phyloP scores from a whole-genome alignment of 768 basidiomycete genomes.

The Pleurotus tuoliensis region DNA sequence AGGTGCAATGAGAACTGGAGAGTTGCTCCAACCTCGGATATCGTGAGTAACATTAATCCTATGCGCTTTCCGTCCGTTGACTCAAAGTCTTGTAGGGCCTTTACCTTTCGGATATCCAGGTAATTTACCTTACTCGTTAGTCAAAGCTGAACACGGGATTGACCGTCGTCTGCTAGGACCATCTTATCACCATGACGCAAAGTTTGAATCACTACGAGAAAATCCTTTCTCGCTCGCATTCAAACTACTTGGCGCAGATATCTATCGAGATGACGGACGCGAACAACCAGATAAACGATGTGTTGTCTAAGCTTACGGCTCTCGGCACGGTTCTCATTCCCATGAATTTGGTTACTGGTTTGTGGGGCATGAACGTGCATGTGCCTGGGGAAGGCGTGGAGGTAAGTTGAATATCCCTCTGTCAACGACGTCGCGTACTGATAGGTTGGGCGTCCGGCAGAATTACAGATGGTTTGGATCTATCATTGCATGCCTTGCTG shows the following conservation, averaged over 20 bases:
- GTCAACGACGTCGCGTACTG: neutral
- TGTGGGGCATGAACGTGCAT: slow-evolving; percentile 99
- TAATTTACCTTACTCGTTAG: slow-evolving; percentile 16
- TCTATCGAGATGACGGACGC: slow-evolving; percentile 99
- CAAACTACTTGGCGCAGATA: slow-evolving; percentile 98
- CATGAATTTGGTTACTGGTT: slow-evolving; percentile 94
- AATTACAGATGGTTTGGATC: slow-evolving; percentile 82
- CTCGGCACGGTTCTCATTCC: slow-evolving; percentile 96
- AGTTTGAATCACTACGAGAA: slow-evolving; percentile 99
- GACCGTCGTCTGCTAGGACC: slow-evolving; percentile 53
- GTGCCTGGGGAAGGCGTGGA: slow-evolving; percentile 79
- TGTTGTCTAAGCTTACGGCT: slow-evolving; percentile 93
- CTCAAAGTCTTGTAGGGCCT: slow-evolving; percentile 56
- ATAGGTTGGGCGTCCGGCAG: slow-evolving; percentile 15
- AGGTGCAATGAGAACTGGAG: slow-evolving; percentile 99
- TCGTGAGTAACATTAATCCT: slow-evolving; percentile 45
- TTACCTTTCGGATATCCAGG: slow-evolving; percentile 93
- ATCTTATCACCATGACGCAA: slow-evolving; percentile 99
- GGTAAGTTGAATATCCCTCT: slow-evolving; percentile 27
- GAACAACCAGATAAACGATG: slow-evolving; percentile 99
- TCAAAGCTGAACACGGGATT: neutral
- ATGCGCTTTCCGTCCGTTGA: neutral
- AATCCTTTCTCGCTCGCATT: slow-evolving; percentile 96
- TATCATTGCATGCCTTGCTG: slow-evolving; percentile 76
- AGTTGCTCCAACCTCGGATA: slow-evolving; percentile 95